A percentile compares a stretch with the other conserved stretches of the same genome.
Evolutionary conservation across 768 basidiomycete genomes (phyloP).

Genomic region (Kondoa subrosea): DNA sequence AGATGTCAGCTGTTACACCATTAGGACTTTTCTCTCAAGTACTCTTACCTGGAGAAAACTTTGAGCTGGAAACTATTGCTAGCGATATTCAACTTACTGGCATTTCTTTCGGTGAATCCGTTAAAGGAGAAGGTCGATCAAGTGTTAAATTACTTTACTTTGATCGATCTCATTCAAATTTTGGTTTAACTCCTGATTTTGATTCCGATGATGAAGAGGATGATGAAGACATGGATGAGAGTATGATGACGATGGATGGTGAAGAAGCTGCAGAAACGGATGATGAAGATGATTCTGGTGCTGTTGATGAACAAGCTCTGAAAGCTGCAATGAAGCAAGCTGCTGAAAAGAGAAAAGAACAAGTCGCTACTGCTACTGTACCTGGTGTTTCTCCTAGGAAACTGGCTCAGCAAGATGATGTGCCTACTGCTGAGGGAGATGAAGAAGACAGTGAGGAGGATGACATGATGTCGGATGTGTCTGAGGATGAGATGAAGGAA

Average conservation of each 20-base stretch:
- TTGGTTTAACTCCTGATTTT: slow-evolving; percentile 13
- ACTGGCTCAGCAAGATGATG: slow-evolving; percentile 10
- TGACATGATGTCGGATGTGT: slow-evolving; percentile 29
- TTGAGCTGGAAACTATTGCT: slow-evolving; percentile 8
- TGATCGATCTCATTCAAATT: slow-evolving; percentile 17
- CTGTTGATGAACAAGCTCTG: background rate
- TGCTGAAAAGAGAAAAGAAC: slow-evolving; percentile 30
- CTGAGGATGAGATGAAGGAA: slow-evolving; percentile 22
- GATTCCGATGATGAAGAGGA: slow-evolving; percentile 22
- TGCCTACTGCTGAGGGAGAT: slow-evolving; percentile 10
- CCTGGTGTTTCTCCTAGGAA: background rate
- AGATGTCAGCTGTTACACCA: slow-evolving; percentile 1
- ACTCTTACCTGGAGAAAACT: background rate
- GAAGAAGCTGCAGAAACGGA: slow-evolving; percentile 3
- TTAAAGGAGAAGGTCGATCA: slow-evolving; percentile 53
- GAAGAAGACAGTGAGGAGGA: slow-evolving; percentile 24
- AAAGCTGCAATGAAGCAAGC: slow-evolving; percentile 10
- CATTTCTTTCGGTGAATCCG: slow-evolving; percentile 10
- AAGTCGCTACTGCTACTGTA: background rate
- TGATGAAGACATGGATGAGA: slow-evolving; percentile 23
- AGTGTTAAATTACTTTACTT: slow-evolving; percentile 37
- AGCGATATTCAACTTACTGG: slow-evolving; percentile 15
- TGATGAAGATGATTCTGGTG: background rate
- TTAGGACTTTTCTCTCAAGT: background rate
- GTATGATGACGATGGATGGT: slow-evolving; percentile 9